A percentile compares a stretch with the other conserved stretches of the same genome.
These are phyloP conservation scores for Ascochyta fabae DNA, from an alignment of 2,329 filamentous ascomycete species.

Conservation along the genomic window DNA sequence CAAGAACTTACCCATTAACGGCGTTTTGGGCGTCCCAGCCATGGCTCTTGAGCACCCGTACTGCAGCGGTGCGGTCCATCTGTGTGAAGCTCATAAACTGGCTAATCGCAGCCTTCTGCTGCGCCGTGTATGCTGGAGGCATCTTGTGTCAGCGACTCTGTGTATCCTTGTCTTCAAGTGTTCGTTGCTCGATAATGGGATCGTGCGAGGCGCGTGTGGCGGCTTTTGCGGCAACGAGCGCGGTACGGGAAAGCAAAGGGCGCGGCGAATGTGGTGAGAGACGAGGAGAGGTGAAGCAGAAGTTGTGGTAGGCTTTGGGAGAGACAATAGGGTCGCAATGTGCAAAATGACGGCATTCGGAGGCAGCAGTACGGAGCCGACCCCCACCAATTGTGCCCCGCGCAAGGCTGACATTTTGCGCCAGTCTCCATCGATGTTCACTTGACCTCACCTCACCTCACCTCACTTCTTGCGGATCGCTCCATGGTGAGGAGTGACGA, in stretches of 20 bases:
- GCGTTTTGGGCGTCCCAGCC: slow-evolving; percentile 55
- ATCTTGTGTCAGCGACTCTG: slow-evolving; percentile 43
- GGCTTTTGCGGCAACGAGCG: neutral
- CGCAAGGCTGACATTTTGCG: slow-evolving; percentile 8
- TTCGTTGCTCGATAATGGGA: neutral
- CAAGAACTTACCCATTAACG: slow-evolving; percentile 55
- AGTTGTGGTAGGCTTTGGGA: slow-evolving; percentile 9
- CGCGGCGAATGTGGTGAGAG: neutral
- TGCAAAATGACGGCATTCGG: slow-evolving; percentile 28
- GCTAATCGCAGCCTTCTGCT: slow-evolving; percentile 55
- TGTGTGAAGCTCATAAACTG: slow-evolving; percentile 55
- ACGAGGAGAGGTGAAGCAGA: neutral
- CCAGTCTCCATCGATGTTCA: neutral
- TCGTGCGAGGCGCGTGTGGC: neutral
- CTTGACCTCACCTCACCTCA: neutral
- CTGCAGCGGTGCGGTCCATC: slow-evolving; percentile 53
- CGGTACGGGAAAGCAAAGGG: neutral
- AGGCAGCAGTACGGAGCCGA: slow-evolving; percentile 26
- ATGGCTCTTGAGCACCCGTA: slow-evolving; percentile 53
- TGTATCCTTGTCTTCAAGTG: slow-evolving; percentile 3
- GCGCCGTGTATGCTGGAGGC: slow-evolving; percentile 54
- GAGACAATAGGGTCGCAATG: slow-evolving; percentile 11
- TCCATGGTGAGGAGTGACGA: neutral
- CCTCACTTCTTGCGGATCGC: neutral
- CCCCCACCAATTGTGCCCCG: slow-evolving; percentile 21